phyloP scores from a whole-genome alignment of 805 yeast species.

The Metschnikowia hibisci region DNA sequence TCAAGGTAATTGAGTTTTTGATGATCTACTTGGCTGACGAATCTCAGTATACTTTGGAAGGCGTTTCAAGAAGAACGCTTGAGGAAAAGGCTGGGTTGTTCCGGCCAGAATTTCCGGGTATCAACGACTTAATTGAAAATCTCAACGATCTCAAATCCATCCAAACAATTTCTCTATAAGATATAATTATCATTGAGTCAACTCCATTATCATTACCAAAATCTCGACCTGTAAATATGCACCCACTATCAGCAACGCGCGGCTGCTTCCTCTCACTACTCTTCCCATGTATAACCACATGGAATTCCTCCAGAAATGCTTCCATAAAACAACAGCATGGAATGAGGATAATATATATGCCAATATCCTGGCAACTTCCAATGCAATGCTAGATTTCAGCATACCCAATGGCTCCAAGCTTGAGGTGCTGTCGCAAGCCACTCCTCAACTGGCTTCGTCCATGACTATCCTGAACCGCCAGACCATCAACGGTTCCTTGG shows the following conservation, averaged over 20 bases:
- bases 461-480: constrained; percentile 63
- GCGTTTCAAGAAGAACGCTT: constrained; percentile 1
- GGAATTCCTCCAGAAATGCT: constrained; percentile 79
- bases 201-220: too few relatives aligned
- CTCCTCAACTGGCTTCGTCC: constrained; percentile 68
- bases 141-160: constrained; percentile 26
- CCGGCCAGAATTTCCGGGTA: constrained; percentile 36
- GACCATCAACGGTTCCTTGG: constrained; percentile 72
- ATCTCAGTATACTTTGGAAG: constrained; percentile 20
- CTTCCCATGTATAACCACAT: constrained; percentile 68
- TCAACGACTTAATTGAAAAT: constrained; percentile 35
- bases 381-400: constrained; percentile 64
- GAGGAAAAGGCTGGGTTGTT: constrained; percentile 35
- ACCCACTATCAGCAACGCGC: not conserved
- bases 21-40: constrained; percentile 69
- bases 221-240: too few relatives aligned
- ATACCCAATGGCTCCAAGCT: constrained; percentile 66
- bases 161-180: not conserved
- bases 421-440: constrained; percentile 64
- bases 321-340: constrained; percentile 72
- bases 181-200: too few relatives aligned
- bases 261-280: not conserved
- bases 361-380: constrained; percentile 67
- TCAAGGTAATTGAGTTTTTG: constrained; percentile 64
- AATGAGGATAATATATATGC: constrained; percentile 73